Conservation (phyloP, 2,329 filamentous ascomycete species). For the Talaromyces albobiverticillius region DNA sequence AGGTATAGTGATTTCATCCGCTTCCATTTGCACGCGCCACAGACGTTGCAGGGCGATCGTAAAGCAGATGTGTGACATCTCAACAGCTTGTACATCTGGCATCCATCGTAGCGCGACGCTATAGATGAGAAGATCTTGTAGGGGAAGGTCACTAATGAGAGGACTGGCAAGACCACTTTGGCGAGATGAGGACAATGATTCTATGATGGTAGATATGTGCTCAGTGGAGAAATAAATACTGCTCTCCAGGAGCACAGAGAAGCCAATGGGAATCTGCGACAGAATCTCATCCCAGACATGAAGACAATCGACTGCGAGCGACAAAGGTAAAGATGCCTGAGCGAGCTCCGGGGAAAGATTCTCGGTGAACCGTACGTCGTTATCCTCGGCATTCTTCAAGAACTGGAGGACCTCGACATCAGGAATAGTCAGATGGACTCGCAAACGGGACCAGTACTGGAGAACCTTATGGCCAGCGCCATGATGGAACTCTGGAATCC, state of each 20-base stretch:
- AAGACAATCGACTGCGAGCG: not conserved
- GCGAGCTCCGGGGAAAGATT: not conserved
- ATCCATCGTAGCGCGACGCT: too few species aligned
- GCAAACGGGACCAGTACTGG: constrained; percentile 3
- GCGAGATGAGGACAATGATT: too few species aligned
- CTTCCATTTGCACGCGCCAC: not conserved
- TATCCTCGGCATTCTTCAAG: not conserved
- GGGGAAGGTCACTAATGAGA: too few species aligned
- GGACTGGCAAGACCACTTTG: too few species aligned
- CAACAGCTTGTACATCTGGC: too few species aligned
- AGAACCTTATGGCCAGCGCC: constrained; percentile 6
- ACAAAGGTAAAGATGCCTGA: not conserved
- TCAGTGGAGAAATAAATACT: too few species aligned
- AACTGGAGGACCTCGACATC: not conserved
- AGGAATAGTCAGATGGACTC: constrained; percentile 1
- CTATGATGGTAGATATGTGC: too few species aligned
- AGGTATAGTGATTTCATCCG: not conserved
- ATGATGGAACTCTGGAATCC: constrained; percentile 4
- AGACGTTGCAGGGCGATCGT: not conserved
- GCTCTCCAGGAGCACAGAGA: too few species aligned
- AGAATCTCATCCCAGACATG: not conserved
- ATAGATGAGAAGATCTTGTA: too few species aligned
- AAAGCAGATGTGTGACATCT: not conserved
- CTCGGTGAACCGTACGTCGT: not conserved
- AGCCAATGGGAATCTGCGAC: too few species aligned